phyloP scores from a whole-genome alignment of 1,284 basidiomycete genomes.

The Irpex sp. region DNA sequence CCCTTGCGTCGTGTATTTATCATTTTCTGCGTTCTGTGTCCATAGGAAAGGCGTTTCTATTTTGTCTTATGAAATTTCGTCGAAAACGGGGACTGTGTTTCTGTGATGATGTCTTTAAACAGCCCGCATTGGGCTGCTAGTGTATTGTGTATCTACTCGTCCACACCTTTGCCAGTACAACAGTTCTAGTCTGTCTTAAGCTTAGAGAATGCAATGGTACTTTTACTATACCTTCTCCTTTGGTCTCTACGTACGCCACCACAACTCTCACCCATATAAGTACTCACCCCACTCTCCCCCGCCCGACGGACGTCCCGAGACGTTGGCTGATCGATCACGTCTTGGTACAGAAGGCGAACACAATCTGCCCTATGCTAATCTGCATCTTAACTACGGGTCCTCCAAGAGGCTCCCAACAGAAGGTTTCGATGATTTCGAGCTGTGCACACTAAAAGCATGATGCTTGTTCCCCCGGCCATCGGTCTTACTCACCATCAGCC shows the following conservation, averaged over 20 bases:
- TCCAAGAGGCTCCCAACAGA: neutral
- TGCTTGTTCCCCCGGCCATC: neutral
- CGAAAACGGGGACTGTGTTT: neutral
- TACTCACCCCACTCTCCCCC: neutral
- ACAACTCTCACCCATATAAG: neutral
- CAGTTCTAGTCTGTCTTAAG: neutral
- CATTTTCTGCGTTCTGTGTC: neutral
- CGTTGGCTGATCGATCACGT: conserved; percentile 8
- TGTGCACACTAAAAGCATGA: neutral
- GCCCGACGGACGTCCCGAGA: neutral
- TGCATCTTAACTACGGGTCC: neutral
- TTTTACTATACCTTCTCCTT: too few species aligned
- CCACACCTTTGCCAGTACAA: neutral
- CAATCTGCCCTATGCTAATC: conserved; percentile 6
- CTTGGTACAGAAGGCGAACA: neutral
- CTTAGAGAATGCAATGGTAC: neutral
- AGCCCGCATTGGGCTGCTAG: neutral
- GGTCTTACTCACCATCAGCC: neutral
- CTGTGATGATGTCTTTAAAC: neutral
- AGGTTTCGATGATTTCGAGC: neutral
- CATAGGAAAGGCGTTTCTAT: neutral
- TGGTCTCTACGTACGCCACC: neutral
- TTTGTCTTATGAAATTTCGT: neutral
- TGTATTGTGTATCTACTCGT: neutral
- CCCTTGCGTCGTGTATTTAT: conserved; percentile 2